phyloP scores from a whole-genome alignment of 768 basidiomycete species.

The Hysterangium stoloniferum region DNA sequence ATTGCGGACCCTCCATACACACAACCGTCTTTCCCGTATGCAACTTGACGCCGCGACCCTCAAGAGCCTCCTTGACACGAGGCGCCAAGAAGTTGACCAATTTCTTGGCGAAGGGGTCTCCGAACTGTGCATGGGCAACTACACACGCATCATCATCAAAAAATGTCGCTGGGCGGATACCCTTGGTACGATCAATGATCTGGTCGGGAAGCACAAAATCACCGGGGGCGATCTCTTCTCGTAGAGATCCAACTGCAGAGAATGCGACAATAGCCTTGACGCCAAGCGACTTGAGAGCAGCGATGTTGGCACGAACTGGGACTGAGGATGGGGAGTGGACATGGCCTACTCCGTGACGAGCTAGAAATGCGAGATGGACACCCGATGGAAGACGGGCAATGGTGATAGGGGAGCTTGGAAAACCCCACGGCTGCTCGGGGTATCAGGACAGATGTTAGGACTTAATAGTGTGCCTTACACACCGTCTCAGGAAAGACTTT shows the following conservation, averaged over 20 bases:
- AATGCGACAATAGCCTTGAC: conserved; percentile 87
- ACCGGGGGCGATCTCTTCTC: conserved; percentile 89
- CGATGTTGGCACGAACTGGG: conserved; percentile 87
- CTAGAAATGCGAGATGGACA: conserved; percentile 76
- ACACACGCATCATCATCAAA: conserved; percentile 66
- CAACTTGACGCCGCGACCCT: conserved; percentile 50
- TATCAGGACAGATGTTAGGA: neutral
- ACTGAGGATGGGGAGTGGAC: conserved; percentile 71
- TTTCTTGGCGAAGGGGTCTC: conserved; percentile 75
- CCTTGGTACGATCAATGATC: conserved; percentile 96
- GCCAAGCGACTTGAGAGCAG: conserved; percentile 88
- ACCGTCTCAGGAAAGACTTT: conserved; percentile 79
- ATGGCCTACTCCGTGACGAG: conserved; percentile 85
- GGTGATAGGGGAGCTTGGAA: conserved; percentile 85
- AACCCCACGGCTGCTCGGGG: conserved; percentile 76
- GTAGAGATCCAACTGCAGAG: conserved; percentile 89
- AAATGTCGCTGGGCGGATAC: conserved; percentile 79
- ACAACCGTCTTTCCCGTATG: conserved; percentile 82
- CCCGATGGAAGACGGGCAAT: conserved; percentile 85
- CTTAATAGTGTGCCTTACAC: conserved; percentile 18
- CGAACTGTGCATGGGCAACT: conserved; percentile 91
- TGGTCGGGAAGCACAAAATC: conserved; percentile 84
- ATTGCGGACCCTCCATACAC: conserved; percentile 97
- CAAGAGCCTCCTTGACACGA: conserved; percentile 56
- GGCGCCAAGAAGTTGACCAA: conserved; percentile 60